Conservation (phyloP, 2,329 filamentous ascomycete species). For the Fusarium napiforme region DNA sequence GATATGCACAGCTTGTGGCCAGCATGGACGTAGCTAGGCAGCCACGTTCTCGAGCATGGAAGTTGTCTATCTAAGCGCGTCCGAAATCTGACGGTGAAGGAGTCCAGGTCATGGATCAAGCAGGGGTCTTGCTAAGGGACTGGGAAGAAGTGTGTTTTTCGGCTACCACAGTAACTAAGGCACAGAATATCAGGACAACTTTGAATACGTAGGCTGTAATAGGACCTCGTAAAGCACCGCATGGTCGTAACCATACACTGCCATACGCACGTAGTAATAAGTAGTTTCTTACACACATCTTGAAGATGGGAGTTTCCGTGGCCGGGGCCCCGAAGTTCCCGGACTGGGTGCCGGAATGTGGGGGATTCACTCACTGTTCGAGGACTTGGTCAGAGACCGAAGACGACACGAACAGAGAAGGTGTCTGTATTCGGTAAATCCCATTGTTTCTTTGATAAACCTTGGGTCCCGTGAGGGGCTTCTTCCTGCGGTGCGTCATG, state of each 20-base stretch:
- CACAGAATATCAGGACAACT: background rate
- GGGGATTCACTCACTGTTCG: background rate
- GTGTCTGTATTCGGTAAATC: background rate
- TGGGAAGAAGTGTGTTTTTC: background rate
- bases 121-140: background rate
- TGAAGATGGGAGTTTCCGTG: background rate
- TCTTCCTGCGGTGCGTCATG: conserved; percentile 12
- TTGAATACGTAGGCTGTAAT: background rate
- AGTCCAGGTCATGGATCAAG: conserved; percentile 2
- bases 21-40: conserved; percentile 22
- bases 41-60: conserved; percentile 23
- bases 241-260: conserved; percentile 11
- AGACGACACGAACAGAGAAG: background rate
- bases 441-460: background rate
- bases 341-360: conserved; percentile 25
- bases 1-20: conserved; percentile 2
- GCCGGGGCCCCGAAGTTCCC: conserved; percentile 19
- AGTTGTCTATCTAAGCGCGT: background rate
- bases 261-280: background rate
- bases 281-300: background rate
- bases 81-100: conserved; percentile 24
- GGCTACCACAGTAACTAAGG: background rate
- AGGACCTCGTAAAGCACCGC: background rate
- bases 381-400: background rate
- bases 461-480: conserved; percentile 5